Base-by-base conservation (phyloP, 805 yeast genomes). In the Debaryomyces hansenii region DNA sequence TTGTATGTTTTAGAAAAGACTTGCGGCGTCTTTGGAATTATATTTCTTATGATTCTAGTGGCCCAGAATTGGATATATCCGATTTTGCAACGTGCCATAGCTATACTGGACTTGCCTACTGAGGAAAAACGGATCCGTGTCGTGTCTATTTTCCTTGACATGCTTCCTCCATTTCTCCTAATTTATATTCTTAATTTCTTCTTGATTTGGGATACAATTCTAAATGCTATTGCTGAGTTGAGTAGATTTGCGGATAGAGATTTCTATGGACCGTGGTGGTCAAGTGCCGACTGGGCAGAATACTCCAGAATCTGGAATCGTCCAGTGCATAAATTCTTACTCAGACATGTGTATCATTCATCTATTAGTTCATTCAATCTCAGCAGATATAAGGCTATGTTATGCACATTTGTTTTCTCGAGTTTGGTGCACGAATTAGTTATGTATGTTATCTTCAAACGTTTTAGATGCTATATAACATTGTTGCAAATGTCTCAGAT, bases 201-300 rank as follows among this genome's bases (percentile, higher is more conserved):
- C 62, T 71, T 94, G 50, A 94, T 95, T 51, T 95, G 99, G 99
- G 98, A 94, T 58, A 85, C 92, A 5, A 92, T 92, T 42, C 72
- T 91, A 56, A 92, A 91, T 60, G 85, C 87, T 20, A 79, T 95
- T 56, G 98, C 96, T 0, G 99, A 94, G 63, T 70, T 92, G 33
- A 84, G 96, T 12, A 60, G 77, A 43, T 95, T 84, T 67, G 97
- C 89, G 4, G 97, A 94, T 63, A 80, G 99, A 42, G 87, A 87
- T 54, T 94, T 94, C 65, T 94, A 95, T 61, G 92, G 96, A 3
- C 87, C 90, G 37, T 95, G 99, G 99, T 94, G 99, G 99, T 89
- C 91, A 56, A 87, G 95, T 50, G 82, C 85, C 15, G 86, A 89
- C 36, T 94, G 97, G 97, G 87, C 87, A 47, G 91, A 91, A 61